These are phyloP conservation scores for Arthrinium phaeospermum DNA, from an alignment of 2,329 filamentous ascomycete species.

Conservation along the genomic window DNA sequence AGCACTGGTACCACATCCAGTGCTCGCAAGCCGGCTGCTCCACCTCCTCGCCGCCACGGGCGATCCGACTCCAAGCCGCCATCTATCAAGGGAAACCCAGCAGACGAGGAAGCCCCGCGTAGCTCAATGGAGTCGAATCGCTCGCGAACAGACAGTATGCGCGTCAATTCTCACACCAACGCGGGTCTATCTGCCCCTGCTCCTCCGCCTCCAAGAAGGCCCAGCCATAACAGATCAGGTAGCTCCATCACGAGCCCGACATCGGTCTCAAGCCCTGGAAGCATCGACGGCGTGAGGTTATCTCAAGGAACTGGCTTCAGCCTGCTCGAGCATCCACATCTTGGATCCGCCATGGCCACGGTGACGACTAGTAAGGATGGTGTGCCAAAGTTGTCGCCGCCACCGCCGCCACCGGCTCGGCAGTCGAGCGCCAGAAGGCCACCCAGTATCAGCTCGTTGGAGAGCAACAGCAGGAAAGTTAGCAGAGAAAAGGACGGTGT, in stretches of 20 bases:
- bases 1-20: constrained; percentile 39
- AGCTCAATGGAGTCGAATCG: constrained; percentile 57
- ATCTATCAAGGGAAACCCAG: constrained; percentile 27
- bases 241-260: constrained; percentile 38
- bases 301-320: constrained; percentile 25
- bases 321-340: constrained; percentile 18
- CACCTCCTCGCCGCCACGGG: constrained; percentile 57
- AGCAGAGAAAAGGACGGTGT: constrained; percentile 36
- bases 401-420: constrained; percentile 53
- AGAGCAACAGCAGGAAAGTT: constrained; percentile 41
- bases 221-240: constrained; percentile 41
- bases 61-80: constrained; percentile 50
- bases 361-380: constrained; percentile 32
- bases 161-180: constrained; percentile 43
- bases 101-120: constrained; percentile 49
- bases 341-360: constrained; percentile 22
- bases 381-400: constrained; percentile 41
- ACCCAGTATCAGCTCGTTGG: constrained; percentile 48
- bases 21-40: constrained; percentile 53
- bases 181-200: constrained; percentile 43
- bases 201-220: constrained; percentile 62
- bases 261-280: constrained; percentile 31
- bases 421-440: constrained; percentile 52
- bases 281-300: constrained; percentile 30
- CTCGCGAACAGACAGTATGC: constrained; percentile 53